phyloP scores from a whole-genome alignment of 257 asterid genomes.

The Marsdenia floribunda region DNA sequence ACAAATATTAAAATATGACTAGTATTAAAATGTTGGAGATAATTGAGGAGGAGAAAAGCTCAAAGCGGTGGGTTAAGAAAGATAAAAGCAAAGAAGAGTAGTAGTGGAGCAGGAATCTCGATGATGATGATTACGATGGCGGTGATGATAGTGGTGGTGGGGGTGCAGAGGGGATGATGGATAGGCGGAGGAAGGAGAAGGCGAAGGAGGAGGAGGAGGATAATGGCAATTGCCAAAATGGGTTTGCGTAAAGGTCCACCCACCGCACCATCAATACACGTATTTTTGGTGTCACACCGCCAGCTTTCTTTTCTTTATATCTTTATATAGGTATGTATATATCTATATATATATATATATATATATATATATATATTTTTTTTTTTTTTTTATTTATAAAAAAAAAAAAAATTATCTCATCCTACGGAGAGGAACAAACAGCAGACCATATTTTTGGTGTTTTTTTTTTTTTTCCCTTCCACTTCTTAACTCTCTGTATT shows the following conservation, averaged over 20 bases:
- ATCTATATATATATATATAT: too few species aligned
- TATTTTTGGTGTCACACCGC: background rate
- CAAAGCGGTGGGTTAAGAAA: conserved; percentile 5
- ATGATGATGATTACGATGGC: conserved; percentile 30
- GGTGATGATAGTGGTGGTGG: conserved; percentile 23
- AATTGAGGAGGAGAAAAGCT: background rate
- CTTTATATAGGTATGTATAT: too few species aligned
- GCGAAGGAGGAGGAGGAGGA: background rate
- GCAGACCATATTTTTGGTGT: too few species aligned
- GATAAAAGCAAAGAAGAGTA: background rate
- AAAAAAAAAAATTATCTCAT: too few species aligned
- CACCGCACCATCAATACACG: conserved; percentile 7
- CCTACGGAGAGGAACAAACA: too few species aligned
- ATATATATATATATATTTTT: too few species aligned
- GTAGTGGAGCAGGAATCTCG: conserved; percentile 36
- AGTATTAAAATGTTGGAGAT: background rate
- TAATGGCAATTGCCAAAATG: background rate
- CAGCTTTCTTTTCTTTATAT: background rate
- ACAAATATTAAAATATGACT: background rate
- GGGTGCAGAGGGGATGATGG: background rate
- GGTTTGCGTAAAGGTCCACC: conserved; percentile 36
- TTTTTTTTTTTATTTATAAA: too few species aligned
- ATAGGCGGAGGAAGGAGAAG: conserved; percentile 7
- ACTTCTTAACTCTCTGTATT: too few species aligned
- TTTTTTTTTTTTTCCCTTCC: too few species aligned